These are phyloP conservation scores for Epichloe sylvatica DNA, from an alignment of 2,329 filamentous ascomycete species.

Conservation along the genomic window DNA sequence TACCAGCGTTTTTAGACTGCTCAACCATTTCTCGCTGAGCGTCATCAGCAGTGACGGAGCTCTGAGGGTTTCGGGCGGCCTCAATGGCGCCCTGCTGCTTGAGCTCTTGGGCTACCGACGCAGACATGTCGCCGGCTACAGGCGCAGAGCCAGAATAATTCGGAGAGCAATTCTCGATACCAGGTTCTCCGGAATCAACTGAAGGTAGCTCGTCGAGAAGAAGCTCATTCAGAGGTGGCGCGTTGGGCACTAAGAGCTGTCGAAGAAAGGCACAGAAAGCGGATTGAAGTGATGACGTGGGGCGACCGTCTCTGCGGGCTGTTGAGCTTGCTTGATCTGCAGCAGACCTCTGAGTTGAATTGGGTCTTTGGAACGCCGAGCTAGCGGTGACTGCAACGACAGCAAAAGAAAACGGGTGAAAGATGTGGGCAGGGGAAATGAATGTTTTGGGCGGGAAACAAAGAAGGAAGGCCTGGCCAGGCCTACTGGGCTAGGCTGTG, in stretches of 20 bases:
- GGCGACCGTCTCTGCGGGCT: background rate
- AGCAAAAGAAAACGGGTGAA: too few relatives aligned
- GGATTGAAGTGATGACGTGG: conserved; percentile 1
- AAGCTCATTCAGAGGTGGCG: conserved; percentile 7
- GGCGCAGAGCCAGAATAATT: conserved; percentile 3
- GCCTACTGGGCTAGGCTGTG: too few relatives aligned
- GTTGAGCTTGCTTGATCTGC: too few relatives aligned
- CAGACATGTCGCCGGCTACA: conserved; percentile 18
- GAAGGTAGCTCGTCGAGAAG: conserved; percentile 1
- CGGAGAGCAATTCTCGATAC: background rate
- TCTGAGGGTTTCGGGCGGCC: conserved; percentile 58
- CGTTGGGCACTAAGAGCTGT: conserved; percentile 3
- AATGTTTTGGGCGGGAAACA: too few relatives aligned
- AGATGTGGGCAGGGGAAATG: too few relatives aligned
- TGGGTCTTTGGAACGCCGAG: background rate
- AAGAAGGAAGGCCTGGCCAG: too few relatives aligned
- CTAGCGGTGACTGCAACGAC: too few relatives aligned
- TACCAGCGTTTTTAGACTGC: conserved; percentile 66
- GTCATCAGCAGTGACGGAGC: conserved; percentile 50
- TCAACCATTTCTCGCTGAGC: conserved; percentile 62
- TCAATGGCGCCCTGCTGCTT: conserved; percentile 72
- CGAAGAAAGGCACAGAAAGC: background rate
- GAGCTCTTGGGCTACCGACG: conserved; percentile 41
- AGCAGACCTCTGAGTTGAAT: too few relatives aligned
- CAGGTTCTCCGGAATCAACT: conserved; percentile 5